Conservation (phyloP, 208 protist genomes). For the Crithidia sp. region DNA sequence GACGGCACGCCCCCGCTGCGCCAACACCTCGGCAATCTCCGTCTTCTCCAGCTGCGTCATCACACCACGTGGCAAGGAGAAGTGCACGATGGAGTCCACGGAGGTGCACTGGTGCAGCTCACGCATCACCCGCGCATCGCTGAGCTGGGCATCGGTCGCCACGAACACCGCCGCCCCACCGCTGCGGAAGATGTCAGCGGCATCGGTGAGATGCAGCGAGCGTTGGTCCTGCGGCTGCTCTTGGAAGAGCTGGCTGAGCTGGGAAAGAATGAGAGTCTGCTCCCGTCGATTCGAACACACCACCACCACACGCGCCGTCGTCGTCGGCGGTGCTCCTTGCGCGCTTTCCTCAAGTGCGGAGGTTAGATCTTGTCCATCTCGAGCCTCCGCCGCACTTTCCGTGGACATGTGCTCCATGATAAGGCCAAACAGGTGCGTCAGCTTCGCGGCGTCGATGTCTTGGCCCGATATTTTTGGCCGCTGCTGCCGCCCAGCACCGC, state of each 20-base stretch:
- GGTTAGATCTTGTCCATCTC: too few relatives aligned
- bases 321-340: not conserved
- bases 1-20: constrained; percentile 40
- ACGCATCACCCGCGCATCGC: constrained; percentile 33
- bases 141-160: constrained; percentile 57
- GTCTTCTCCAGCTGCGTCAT: constrained; percentile 45
- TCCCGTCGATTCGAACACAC: constrained; percentile 58
- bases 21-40: constrained; percentile 51
- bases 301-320: constrained; percentile 44
- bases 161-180: constrained; percentile 57
- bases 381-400: too few relatives aligned
- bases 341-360: too few relatives aligned
- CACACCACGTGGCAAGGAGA: constrained; percentile 53
- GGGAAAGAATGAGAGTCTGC: constrained; percentile 51
- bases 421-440: constrained; percentile 25
- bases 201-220: constrained; percentile 40
- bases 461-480: constrained; percentile 33
- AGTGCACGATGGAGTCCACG: constrained; percentile 57
- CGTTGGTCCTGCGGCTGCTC: constrained; percentile 25
- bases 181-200: constrained; percentile 36
- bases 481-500: not conserved
- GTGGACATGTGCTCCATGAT: constrained; percentile 28
- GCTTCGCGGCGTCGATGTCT: constrained; percentile 52
- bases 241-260: constrained; percentile 31
- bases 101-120: constrained; percentile 27